These are phyloP conservation scores for Trichoderma breve DNA, from an alignment of 2,329 filamentous ascomycete genomes.

Conservation along the genomic window DNA sequence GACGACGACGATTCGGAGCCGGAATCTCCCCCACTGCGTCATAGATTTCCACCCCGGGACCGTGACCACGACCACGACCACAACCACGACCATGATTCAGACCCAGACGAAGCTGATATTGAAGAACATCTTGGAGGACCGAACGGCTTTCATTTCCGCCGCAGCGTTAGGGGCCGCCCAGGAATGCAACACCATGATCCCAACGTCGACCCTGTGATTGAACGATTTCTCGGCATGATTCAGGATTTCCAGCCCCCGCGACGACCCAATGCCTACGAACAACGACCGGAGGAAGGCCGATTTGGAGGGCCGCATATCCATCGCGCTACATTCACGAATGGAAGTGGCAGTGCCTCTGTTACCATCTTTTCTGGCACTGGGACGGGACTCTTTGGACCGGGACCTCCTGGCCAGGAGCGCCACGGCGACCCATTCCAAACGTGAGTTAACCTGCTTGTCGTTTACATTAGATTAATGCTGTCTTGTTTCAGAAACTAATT, in stretches of 20 bases:
- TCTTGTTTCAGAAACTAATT: background rate
- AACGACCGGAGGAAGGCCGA: slow-evolving; percentile 22
- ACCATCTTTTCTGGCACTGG: slow-evolving; percentile 46
- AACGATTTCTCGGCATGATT: slow-evolving; percentile 46
- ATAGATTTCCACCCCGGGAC: slow-evolving; percentile 23
- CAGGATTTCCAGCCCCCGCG: slow-evolving; percentile 32
- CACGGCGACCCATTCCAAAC: slow-evolving; percentile 45
- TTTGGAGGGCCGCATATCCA: slow-evolving; percentile 35
- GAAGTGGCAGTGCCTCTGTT: slow-evolving; percentile 46
- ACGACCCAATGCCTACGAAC: slow-evolving; percentile 21
- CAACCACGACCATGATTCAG: slow-evolving; percentile 47
- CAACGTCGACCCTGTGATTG: slow-evolving; percentile 38
- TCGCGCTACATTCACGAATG: slow-evolving; percentile 38
- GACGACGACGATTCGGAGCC: slow-evolving; percentile 28
- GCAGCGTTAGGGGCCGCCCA: slow-evolving; percentile 32
- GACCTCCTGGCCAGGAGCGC: slow-evolving; percentile 23
- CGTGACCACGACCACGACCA: slow-evolving; percentile 1
- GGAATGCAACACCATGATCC: slow-evolving; percentile 32
- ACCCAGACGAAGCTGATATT: slow-evolving; percentile 59
- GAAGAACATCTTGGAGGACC: slow-evolving; percentile 50
- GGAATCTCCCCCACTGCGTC: slow-evolving; percentile 31
- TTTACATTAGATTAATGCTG: background rate
- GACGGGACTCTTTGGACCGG: slow-evolving; percentile 18
- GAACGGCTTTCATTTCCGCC: slow-evolving; percentile 42
- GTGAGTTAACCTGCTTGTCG: slow-evolving; percentile 37